phyloP scores from a whole-genome alignment of 2,329 filamentous ascomycete species.

The Cercospora berteroae region DNA sequence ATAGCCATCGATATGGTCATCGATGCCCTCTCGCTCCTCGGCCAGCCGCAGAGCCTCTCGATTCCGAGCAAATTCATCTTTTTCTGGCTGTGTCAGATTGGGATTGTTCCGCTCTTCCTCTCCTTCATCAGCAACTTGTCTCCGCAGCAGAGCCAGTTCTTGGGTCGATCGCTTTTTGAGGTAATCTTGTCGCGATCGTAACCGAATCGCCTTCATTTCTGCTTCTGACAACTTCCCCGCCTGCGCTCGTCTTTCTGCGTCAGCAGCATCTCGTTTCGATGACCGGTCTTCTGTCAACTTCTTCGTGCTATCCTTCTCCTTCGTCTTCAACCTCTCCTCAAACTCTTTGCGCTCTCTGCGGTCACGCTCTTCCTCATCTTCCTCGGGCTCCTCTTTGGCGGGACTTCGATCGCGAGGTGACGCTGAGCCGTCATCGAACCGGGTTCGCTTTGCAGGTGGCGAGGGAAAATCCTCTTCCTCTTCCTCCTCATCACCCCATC shows the following conservation, averaged over 20 bases:
- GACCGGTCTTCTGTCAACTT: slow-evolving; percentile 63
- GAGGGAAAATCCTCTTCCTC: slow-evolving; percentile 61
- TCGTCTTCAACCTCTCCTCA: slow-evolving; percentile 69
- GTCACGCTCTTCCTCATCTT: slow-evolving; percentile 56
- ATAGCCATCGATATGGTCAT: slow-evolving; percentile 91
- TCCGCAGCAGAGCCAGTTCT: slow-evolving; percentile 77
- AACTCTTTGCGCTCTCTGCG: slow-evolving; percentile 76
- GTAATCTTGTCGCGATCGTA: slow-evolving; percentile 87
- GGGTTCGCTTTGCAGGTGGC: slow-evolving; percentile 68
- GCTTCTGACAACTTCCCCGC: slow-evolving; percentile 64
- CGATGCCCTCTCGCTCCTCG: slow-evolving; percentile 78
- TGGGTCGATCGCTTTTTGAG: slow-evolving; percentile 89
- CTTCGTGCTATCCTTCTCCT: slow-evolving; percentile 68
- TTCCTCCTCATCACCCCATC: slow-evolving; percentile 69
- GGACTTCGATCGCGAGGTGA: slow-evolving; percentile 30
- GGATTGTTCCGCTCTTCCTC: slow-evolving; percentile 72
- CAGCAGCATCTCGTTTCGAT: slow-evolving; percentile 43
- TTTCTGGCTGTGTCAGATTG: slow-evolving; percentile 72
- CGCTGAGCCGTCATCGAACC: slow-evolving; percentile 58
- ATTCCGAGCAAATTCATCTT: slow-evolving; percentile 85
- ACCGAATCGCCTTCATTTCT: slow-evolving; percentile 75
- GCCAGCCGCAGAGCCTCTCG: slow-evolving; percentile 60
- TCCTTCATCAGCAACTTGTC: slow-evolving; percentile 86
- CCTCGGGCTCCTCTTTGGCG: slow-evolving; percentile 27
- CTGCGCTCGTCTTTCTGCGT: slow-evolving; percentile 59